Conservation (phyloP, 805 yeast genomes). For the Clavispora santaluciae region DNA sequence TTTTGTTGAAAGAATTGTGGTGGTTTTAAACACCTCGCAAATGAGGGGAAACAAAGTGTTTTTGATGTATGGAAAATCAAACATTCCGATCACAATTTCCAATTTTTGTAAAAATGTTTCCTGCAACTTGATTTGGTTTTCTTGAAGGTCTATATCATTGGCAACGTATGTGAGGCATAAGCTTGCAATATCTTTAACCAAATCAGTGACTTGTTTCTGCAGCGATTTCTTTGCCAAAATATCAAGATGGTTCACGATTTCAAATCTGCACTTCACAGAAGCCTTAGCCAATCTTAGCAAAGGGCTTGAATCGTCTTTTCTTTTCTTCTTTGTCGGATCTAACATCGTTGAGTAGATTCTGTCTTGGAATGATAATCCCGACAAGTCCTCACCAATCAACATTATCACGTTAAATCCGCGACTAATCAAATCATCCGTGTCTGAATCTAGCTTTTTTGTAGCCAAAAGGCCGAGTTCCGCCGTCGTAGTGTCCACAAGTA, state of each 20-base stretch:
- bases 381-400: constrained; percentile 58
- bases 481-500: constrained; percentile 49
- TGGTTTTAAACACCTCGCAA: constrained; percentile 70
- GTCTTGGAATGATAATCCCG: constrained; percentile 76
- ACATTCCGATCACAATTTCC: constrained; percentile 36
- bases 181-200: constrained; percentile 42
- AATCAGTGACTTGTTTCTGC: constrained; percentile 46
- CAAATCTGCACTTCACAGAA: constrained; percentile 29
- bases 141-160: constrained; percentile 23
- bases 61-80: constrained; percentile 69
- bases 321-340: constrained; percentile 20
- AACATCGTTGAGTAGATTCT: constrained; percentile 48
- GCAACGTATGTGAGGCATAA: constrained; percentile 24
- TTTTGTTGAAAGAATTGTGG: constrained; percentile 79
- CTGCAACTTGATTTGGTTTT: constrained; percentile 41
- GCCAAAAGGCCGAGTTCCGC: constrained; percentile 30
- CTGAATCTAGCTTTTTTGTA: constrained; percentile 13
- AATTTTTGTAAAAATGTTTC: constrained; percentile 46
- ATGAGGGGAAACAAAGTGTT: constrained; percentile 70
- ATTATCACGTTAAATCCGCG: constrained; percentile 53
- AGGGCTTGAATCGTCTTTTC: constrained; percentile 16
- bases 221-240: constrained; percentile 46
- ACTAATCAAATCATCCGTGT: constrained; percentile 40
- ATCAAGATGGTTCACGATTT: constrained; percentile 41
- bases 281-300: constrained; percentile 25